Conservation (phyloP, 495 filamentous ascomycete species). For the Diplogelasinospora grovesii region DNA sequence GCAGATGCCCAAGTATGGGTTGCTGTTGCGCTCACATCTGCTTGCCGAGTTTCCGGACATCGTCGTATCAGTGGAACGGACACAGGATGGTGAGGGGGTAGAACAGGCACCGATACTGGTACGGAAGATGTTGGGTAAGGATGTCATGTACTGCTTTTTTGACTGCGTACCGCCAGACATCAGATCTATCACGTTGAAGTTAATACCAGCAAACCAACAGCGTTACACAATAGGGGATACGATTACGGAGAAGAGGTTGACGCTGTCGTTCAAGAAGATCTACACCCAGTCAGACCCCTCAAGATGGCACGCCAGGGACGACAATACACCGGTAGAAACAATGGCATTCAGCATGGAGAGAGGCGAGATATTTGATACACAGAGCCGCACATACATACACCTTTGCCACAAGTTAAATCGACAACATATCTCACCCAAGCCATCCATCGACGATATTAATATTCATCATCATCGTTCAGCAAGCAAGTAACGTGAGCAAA, state of each 20-base stretch:
- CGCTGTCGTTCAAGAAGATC: background rate
- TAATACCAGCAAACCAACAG: slow-evolving; percentile 33
- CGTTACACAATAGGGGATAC: slow-evolving; percentile 13
- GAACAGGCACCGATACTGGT: slow-evolving; percentile 9
- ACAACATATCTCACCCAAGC: too few relatives aligned
- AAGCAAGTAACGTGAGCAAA: too few relatives aligned
- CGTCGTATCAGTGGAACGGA: slow-evolving; percentile 2
- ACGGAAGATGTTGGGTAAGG: slow-evolving; percentile 15
- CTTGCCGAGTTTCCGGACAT: slow-evolving; percentile 13
- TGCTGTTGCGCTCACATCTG: slow-evolving; percentile 9
- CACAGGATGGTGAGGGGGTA: background rate
- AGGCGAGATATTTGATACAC: too few relatives aligned
- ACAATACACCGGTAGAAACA: too few relatives aligned
- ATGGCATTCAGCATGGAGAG: too few relatives aligned
- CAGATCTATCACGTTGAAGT: slow-evolving; percentile 14
- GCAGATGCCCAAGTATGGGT: slow-evolving; percentile 12
- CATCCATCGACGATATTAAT: too few relatives aligned
- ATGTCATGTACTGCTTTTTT: slow-evolving; percentile 18
- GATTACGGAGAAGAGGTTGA: background rate
- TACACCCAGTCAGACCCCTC: background rate
- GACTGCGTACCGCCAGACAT: slow-evolving; percentile 5
- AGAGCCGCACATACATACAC: too few relatives aligned
- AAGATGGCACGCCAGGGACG: too few relatives aligned
- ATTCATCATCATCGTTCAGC: too few relatives aligned
- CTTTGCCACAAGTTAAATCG: too few relatives aligned